These are phyloP conservation scores for Collybia sp. DNA, from an alignment of 768 basidiomycete species.

Conservation along the genomic window DNA sequence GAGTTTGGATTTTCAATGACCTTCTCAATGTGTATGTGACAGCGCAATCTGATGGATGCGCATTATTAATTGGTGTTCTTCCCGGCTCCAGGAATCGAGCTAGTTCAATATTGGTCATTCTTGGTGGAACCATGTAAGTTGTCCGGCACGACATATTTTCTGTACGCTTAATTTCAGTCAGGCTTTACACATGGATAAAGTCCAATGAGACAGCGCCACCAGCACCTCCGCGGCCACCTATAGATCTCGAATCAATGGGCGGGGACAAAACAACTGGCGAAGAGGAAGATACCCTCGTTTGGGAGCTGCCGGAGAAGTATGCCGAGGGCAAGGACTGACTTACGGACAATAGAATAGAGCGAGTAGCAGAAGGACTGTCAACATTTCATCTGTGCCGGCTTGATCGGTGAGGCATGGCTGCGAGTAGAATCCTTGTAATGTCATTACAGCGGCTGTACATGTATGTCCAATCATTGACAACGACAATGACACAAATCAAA, in stretches of 20 bases:
- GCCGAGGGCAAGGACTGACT: neutral
- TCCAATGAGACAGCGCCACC: constrained; percentile 22
- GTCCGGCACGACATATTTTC: neutral
- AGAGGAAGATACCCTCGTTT: constrained; percentile 18
- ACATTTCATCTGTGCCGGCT: too few species aligned
- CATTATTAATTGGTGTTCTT: neutral
- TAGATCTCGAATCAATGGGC: constrained; percentile 35
- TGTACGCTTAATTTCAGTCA: constrained; percentile 9
- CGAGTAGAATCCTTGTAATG: too few species aligned
- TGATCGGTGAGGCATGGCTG: too few species aligned
- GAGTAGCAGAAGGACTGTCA: too few species aligned
- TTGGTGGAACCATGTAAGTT: constrained; percentile 61
- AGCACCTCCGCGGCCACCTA: constrained; percentile 18
- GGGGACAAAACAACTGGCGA: constrained; percentile 8
- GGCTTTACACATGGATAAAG: constrained; percentile 51
- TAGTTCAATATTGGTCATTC: constrained; percentile 61
- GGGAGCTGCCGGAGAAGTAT: constrained; percentile 21
- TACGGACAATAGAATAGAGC: too few species aligned
- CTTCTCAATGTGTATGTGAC: constrained; percentile 61
- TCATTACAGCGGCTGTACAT: too few species aligned
- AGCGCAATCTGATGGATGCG: neutral
- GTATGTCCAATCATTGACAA: too few species aligned
- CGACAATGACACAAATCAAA: too few species aligned
- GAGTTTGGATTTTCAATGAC: constrained; percentile 75
- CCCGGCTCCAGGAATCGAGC: constrained; percentile 47